phyloP scores from a whole-genome alignment of 495 filamentous ascomycete genomes.

The Immersiella caudata region DNA sequence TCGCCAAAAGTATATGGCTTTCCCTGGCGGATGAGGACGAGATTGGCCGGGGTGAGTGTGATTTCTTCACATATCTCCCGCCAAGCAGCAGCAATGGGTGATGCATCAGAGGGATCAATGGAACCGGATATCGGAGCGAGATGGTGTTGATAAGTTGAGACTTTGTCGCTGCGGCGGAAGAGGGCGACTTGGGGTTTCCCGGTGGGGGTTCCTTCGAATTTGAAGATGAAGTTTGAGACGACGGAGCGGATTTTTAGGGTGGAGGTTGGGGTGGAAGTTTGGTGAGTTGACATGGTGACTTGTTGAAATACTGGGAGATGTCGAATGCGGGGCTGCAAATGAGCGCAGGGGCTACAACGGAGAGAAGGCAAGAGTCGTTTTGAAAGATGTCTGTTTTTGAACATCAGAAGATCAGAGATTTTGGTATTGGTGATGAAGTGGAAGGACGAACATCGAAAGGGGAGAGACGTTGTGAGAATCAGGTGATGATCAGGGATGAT shows the following conservation, averaged over 20 bases:
- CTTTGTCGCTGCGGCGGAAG: slow-evolving; percentile 60
- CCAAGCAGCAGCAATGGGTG: slow-evolving; percentile 58
- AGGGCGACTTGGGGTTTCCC: slow-evolving; percentile 53
- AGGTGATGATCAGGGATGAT: neutral
- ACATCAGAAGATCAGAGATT: neutral
- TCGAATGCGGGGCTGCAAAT: neutral
- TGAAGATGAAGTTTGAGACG: slow-evolving; percentile 61
- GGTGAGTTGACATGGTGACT: slow-evolving; percentile 12
- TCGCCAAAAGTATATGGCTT: slow-evolving; percentile 63
- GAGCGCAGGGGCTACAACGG: neutral
- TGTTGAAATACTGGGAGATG: neutral
- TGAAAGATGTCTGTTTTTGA: neutral
- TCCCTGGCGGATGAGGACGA: slow-evolving; percentile 58
- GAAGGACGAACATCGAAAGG: neutral
- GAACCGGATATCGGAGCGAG: slow-evolving; percentile 64
- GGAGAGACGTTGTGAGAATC: neutral
- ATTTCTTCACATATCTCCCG: slow-evolving; percentile 69
- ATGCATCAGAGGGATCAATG: slow-evolving; percentile 55
- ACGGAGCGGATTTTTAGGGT: slow-evolving; percentile 49
- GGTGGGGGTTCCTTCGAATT: slow-evolving; percentile 33
- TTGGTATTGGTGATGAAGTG: neutral
- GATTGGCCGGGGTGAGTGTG: slow-evolving; percentile 45
- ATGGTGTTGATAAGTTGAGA: slow-evolving; percentile 59
- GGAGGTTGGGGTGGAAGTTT: neutral
- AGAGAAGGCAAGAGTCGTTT: neutral